Conservation (phyloP, 2,329 filamentous ascomycete genomes). For the Dothideomycetidae sp. region DNA sequence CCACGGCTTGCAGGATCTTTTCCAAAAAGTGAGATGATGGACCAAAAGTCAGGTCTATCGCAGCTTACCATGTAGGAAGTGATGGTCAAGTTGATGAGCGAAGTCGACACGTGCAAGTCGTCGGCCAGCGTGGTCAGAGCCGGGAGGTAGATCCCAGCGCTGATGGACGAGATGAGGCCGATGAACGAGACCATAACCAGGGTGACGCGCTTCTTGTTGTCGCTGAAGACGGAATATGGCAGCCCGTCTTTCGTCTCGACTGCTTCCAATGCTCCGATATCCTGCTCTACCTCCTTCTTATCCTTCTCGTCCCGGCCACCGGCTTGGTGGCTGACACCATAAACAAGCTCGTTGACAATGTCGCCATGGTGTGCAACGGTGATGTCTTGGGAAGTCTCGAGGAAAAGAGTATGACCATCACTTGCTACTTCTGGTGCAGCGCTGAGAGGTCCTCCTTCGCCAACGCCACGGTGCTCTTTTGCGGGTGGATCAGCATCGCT, state of each 20-base stretch:
- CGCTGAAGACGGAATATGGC: slow-evolving; percentile 18
- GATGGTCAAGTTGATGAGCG: slow-evolving; percentile 35
- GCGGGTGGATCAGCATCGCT: too few relatives aligned
- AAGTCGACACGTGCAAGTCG: slow-evolving; percentile 31
- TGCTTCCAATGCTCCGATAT: too few relatives aligned
- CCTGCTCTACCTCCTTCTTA: background rate
- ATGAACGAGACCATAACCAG: slow-evolving; percentile 17
- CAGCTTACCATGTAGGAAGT: slow-evolving; percentile 42
- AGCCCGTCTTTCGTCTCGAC: background rate
- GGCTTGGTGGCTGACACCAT: background rate
- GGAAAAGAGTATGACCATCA: too few relatives aligned
- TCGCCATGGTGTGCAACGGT: background rate
- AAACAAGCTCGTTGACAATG: background rate
- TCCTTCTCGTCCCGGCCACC: background rate
- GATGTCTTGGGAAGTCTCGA: too few relatives aligned
- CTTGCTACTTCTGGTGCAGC: too few relatives aligned
- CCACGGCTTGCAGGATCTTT: slow-evolving; percentile 39
- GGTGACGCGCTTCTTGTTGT: slow-evolving; percentile 17
- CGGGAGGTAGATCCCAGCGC: slow-evolving; percentile 39
- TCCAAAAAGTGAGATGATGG: slow-evolving; percentile 1
- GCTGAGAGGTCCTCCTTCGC: too few relatives aligned
- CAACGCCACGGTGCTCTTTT: too few relatives aligned
- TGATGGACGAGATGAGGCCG: slow-evolving; percentile 18
- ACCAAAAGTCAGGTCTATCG: too few relatives aligned
- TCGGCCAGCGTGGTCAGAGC: slow-evolving; percentile 36